Percentiles rank a stretch among this genome's conserved stretches.
Conservation (phyloP, 306 rosid genomes). For the Cicer pinnatifidum region DNA sequence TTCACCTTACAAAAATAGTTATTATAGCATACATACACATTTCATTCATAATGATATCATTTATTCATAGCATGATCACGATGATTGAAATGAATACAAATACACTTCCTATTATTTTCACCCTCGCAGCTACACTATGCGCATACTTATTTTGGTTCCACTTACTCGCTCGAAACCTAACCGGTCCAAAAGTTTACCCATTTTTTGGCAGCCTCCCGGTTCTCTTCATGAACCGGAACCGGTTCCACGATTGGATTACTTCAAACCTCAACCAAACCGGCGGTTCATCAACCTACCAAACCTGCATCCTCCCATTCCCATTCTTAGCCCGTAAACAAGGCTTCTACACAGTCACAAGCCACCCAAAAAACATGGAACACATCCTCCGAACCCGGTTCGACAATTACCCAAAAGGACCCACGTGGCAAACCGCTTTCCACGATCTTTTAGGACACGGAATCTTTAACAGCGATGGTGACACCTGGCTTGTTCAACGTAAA, state of each 20-base stretch:
- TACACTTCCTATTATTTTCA: slow-evolving; percentile 46
- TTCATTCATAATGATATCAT: not conserved
- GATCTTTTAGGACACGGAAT: slow-evolving; percentile 91
- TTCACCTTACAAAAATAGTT: not conserved
- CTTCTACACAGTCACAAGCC: slow-evolving; percentile 71
- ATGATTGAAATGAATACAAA: slow-evolving; percentile 55
- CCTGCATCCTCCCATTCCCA: slow-evolving; percentile 61
- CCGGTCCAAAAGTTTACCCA: slow-evolving; percentile 80
- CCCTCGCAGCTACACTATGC: slow-evolving; percentile 43
- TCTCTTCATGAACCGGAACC: slow-evolving; percentile 58
- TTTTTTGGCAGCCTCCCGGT: slow-evolving; percentile 77
- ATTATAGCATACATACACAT: not conserved
- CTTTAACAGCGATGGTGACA: slow-evolving; percentile 90
- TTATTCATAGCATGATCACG: not conserved
- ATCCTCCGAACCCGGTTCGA: slow-evolving; percentile 76
- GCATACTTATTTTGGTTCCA: slow-evolving; percentile 72
- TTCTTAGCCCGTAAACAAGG: slow-evolving; percentile 72
- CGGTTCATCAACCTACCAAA: slow-evolving; percentile 70
- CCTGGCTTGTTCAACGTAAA: slow-evolving; percentile 90
- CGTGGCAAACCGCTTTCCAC: slow-evolving; percentile 85
- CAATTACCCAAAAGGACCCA: slow-evolving; percentile 90
- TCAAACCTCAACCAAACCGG: slow-evolving; percentile 51
- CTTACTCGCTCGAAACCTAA: slow-evolving; percentile 57
- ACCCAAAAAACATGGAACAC: slow-evolving; percentile 87
- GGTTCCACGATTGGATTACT: slow-evolving; percentile 84